Conservation (phyloP, 164 flowering plant species). For the Vitis amurensis region DNA sequence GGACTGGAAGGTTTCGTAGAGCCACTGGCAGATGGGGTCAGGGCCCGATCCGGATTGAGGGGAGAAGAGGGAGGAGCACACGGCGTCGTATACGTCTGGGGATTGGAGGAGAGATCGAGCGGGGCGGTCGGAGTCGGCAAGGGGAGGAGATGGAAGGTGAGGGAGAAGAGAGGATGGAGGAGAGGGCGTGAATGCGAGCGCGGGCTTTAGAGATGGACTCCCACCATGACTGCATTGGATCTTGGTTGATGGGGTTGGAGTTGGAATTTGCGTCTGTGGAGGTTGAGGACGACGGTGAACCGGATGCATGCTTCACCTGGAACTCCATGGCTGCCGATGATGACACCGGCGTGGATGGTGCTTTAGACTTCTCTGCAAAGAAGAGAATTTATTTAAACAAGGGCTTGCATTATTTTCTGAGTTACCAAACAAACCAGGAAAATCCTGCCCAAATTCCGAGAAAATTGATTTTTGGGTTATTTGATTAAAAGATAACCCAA, state of each 20-base stretch:
- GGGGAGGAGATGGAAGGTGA: conserved; percentile 47
- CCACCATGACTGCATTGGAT: conserved; percentile 90
- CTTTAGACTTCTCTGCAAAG: too few relatives aligned
- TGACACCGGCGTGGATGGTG: too few relatives aligned
- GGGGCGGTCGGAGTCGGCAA: conserved; percentile 90
- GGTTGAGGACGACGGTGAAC: background rate
- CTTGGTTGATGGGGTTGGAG: conserved; percentile 16
- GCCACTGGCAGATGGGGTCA: conserved; percentile 95
- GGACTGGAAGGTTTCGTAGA: conserved; percentile 84
- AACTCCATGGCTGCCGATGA: too few relatives aligned
- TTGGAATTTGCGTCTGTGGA: background rate
- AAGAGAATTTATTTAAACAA: too few relatives aligned
- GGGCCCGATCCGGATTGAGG: conserved; percentile 73
- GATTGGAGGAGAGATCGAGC: conserved; percentile 81
- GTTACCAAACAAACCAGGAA: too few relatives aligned
- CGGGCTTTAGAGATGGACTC: conserved; percentile 89
- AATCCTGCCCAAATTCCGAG: too few relatives aligned
- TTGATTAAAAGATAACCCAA: too few relatives aligned
- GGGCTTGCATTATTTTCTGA: too few relatives aligned
- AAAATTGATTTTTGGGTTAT: too few relatives aligned
- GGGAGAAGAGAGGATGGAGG: conserved; percentile 48
- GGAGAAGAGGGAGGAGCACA: conserved; percentile 54
- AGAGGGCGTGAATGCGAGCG: conserved; percentile 65
- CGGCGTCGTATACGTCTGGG: conserved; percentile 45
- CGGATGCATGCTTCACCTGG: too few relatives aligned